These are phyloP conservation scores for Amanita phalloides DNA, from an alignment of 768 basidiomycete genomes.

Conservation along the genomic window DNA sequence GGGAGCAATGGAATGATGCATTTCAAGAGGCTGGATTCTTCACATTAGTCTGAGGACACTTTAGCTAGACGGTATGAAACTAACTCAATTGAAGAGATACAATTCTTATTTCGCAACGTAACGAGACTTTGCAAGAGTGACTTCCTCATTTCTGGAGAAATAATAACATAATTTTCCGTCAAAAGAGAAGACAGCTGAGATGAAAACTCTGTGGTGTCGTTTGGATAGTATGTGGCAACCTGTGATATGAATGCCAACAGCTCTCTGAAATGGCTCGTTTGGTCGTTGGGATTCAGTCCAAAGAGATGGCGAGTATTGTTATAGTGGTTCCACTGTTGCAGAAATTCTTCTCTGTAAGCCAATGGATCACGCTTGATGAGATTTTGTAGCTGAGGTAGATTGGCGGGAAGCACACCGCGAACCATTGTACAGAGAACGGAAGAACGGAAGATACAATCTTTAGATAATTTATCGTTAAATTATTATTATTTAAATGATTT, in stretches of 20 bases:
- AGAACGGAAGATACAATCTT: no score
- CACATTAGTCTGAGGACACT: neutral
- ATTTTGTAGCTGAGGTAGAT: slow-evolving; percentile 93
- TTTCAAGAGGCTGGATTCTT: slow-evolving; percentile 59
- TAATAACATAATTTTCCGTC: slow-evolving; percentile 63
- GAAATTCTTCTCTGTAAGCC: slow-evolving; percentile 89
- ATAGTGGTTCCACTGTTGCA: slow-evolving; percentile 96
- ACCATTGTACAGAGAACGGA: slow-evolving; percentile 13
- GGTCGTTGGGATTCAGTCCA: slow-evolving; percentile 71
- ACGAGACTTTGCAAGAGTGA: slow-evolving; percentile 85
- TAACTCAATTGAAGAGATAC: slow-evolving; percentile 87
- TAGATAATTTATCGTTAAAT: no score
- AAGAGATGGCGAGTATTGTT: slow-evolving; percentile 82
- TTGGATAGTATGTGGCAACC: slow-evolving; percentile 91
- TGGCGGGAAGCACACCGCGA: slow-evolving; percentile 74
- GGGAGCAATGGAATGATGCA: slow-evolving; percentile 92
- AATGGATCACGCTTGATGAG: slow-evolving; percentile 90
- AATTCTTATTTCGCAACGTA: slow-evolving; percentile 86
- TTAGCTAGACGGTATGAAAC: slow-evolving; percentile 16
- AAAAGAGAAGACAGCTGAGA: slow-evolving; percentile 69
- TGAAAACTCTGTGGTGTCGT: slow-evolving; percentile 82
- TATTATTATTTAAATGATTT: no score
- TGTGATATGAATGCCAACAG: slow-evolving; percentile 87
- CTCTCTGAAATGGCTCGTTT: slow-evolving; percentile 77
- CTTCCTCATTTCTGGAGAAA: slow-evolving; percentile 75